Conservation (phyloP, 2,329 filamentous ascomycete species). For the Cordyceps tenuipes region DNA sequence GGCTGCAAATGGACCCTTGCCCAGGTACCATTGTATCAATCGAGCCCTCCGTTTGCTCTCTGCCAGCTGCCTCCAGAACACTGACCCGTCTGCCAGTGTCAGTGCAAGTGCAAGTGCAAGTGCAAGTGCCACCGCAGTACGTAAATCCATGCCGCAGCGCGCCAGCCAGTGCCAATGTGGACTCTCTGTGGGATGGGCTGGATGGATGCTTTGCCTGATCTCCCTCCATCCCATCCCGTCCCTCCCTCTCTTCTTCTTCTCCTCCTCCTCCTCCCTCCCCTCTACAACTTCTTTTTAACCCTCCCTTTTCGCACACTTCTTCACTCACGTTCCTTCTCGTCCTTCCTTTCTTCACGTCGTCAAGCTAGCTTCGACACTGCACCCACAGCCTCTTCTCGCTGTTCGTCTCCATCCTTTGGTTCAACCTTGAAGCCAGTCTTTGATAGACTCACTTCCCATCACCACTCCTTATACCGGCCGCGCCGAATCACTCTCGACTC, state of each 20-base stretch:
- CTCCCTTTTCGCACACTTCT: constrained; percentile 15
- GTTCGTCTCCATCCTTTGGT: constrained; percentile 19
- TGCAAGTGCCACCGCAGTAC: not conserved
- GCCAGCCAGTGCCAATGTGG: too few relatives aligned
- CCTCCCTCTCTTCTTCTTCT: not conserved
- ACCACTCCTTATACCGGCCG: constrained; percentile 29
- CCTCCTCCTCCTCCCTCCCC: not conserved
- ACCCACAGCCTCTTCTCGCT: constrained; percentile 24
- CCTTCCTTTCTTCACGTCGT: constrained; percentile 13
- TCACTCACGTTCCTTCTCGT: constrained; percentile 18
- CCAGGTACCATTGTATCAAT: not conserved
- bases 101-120: not conserved
- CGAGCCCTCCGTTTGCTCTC: not conserved
- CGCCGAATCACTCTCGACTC: constrained; percentile 14
- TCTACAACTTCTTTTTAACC: constrained; percentile 5
- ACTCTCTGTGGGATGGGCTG: not conserved
- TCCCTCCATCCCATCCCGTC: not conserved
- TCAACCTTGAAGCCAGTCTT: constrained; percentile 32
- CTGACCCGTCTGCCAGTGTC: not conserved
- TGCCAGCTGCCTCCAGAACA: not conserved
- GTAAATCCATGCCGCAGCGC: too few relatives aligned
- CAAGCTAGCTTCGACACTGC: constrained; percentile 22
- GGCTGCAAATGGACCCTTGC: not conserved
- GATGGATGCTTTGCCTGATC: not conserved
- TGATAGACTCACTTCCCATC: constrained; percentile 37